These are phyloP conservation scores for Coemansia asiatica DNA, from an alignment of 192 early-diverging fungal species.

Conservation along the genomic window DNA sequence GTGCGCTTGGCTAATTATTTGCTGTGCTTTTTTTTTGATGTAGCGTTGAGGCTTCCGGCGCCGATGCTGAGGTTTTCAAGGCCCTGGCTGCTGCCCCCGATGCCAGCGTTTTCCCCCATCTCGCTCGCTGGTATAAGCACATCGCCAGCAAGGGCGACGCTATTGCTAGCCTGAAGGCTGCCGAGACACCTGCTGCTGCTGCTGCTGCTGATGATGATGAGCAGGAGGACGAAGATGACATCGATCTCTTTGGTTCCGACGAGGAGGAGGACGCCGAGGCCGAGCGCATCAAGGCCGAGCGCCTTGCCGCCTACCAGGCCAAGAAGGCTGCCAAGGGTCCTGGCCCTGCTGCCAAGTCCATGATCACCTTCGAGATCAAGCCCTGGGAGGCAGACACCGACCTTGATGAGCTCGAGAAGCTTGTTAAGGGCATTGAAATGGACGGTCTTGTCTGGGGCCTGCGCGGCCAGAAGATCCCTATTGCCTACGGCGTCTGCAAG, in stretches of 20 bases:
- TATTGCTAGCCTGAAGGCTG: constrained; percentile 41
- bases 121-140: constrained; percentile 95
- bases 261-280: constrained; percentile 87
- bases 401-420: constrained; percentile 72
- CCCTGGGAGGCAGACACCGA: constrained; percentile 98
- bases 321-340: constrained; percentile 89
- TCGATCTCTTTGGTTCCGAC: constrained; percentile 95
- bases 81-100: constrained; percentile 71
- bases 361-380: constrained; percentile 91
- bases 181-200: constrained; percentile 58
- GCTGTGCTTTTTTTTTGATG: neutral
- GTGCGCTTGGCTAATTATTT: too few species aligned
- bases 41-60: constrained; percentile 73
- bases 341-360: constrained; percentile 86
- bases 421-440: constrained; percentile 75
- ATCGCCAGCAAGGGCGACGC: constrained; percentile 59
- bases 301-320: constrained; percentile 85
- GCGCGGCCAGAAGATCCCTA: constrained; percentile 69
- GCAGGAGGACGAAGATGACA: constrained; percentile 92
- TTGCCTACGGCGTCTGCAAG: constrained; percentile 97
- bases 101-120: constrained; percentile 76
- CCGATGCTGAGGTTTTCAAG: constrained; percentile 87
- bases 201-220: constrained; percentile 61
- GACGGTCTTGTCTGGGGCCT: constrained; percentile 90
- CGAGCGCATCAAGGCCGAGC: constrained; percentile 83